Evolutionary conservation across 805 yeast genomes (phyloP).

Genomic region (Ogataea ramenticola): DNA sequence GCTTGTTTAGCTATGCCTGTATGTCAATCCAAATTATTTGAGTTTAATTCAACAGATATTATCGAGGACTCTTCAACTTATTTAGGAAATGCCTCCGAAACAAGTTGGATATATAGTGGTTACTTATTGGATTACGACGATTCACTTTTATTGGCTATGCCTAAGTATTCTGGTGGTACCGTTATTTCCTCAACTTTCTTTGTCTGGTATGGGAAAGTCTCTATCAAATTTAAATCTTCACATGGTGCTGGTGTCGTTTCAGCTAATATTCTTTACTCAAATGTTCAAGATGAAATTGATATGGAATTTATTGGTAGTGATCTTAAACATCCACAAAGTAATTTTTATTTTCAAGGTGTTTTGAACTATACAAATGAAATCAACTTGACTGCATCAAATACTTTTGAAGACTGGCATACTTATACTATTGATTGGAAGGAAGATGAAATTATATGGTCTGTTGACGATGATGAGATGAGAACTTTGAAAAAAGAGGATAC

Average conservation of each 20-base stretch:
- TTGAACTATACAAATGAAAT: conserved; percentile 58
- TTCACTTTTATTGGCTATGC: conserved; percentile 68
- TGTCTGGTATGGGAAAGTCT: conserved; percentile 83
- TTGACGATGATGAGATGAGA: conserved; percentile 66
- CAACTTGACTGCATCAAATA: conserved; percentile 37
- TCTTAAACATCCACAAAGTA: conserved; percentile 61
- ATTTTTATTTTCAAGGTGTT: conserved; percentile 72
- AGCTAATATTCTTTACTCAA: conserved; percentile 74
- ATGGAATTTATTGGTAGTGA: conserved; percentile 78
- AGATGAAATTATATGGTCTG: conserved; percentile 60
- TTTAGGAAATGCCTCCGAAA: conserved; percentile 62
- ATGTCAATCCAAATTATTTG: conserved; percentile 43
- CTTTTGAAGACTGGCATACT: conserved; percentile 64
- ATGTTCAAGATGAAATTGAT: conserved; percentile 88
- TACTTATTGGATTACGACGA: conserved; percentile 47
- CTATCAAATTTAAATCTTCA: conserved; percentile 65
- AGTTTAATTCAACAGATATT: conserved; percentile 29
- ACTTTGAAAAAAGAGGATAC: conserved; percentile 55
- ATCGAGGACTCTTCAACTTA: conserved; percentile 18
- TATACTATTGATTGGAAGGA: conserved; percentile 80
- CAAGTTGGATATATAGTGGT: conserved; percentile 69
- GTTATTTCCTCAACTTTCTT: conserved; percentile 72
- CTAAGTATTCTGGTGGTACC: conserved; percentile 65
- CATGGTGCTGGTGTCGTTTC: conserved; percentile 75
- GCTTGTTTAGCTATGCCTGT: conserved; percentile 87